phyloP scores from a whole-genome alignment of 257 asterid genomes.

The Przewalskia tangutica region DNA sequence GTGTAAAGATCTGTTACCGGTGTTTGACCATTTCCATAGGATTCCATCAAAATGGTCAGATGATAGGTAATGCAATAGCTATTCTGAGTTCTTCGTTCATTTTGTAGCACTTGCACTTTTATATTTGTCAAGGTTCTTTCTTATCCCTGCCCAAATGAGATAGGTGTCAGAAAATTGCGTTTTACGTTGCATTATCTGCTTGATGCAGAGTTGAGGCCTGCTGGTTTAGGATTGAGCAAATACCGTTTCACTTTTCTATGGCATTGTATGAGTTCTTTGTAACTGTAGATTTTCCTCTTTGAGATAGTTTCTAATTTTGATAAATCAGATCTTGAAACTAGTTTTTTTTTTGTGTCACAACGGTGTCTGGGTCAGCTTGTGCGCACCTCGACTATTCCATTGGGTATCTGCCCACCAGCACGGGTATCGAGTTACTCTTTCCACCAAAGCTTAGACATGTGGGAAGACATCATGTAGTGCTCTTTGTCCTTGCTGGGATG shows the following conservation, averaged over 20 bases:
- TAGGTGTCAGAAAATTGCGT: background rate
- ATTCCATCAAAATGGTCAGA: conserved; percentile 24
- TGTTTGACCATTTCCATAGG: conserved; percentile 32
- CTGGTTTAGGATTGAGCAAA: background rate
- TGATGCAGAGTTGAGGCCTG: background rate
- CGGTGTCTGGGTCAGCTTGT: background rate
- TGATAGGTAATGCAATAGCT: conserved; percentile 20
- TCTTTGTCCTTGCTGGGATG: background rate
- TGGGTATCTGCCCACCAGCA: background rate
- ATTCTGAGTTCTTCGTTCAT: background rate
- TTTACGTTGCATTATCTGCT: background rate
- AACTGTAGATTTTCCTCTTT: background rate
- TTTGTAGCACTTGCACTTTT: background rate
- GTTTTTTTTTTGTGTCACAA: background rate
- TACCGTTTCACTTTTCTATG: background rate
- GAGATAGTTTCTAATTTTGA: background rate
- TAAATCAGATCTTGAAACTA: background rate
- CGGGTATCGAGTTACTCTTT: background rate
- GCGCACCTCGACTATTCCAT: background rate
- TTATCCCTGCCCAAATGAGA: background rate
- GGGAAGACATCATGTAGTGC: background rate
- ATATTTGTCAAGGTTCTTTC: background rate
- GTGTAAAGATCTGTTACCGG: conserved; percentile 31
- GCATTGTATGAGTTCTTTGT: background rate
- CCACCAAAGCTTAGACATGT: background rate